Conservation (phyloP, 768 basidiomycete species). For the Russula emetica region DNA sequence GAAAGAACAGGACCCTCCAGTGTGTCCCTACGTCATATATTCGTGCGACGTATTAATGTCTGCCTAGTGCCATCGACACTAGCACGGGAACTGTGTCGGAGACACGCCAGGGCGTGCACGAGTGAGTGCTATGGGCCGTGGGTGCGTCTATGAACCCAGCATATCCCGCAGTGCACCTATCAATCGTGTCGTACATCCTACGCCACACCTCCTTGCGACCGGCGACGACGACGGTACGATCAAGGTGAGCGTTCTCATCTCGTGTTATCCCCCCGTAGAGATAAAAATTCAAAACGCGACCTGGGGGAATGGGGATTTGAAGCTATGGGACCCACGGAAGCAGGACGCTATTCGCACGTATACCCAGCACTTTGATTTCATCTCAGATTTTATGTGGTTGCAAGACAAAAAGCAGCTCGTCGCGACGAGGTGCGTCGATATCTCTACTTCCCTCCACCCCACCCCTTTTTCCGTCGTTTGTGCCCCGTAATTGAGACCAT, state of each 20-base stretch:
- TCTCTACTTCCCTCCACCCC: neutral
- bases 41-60: neutral
- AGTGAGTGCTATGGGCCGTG: slow-evolving; percentile 45
- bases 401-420: slow-evolving; percentile 70
- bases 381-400: slow-evolving; percentile 86
- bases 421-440: slow-evolving; percentile 69
- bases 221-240: slow-evolving; percentile 95
- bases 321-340: slow-evolving; percentile 90
- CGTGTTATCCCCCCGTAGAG: neutral
- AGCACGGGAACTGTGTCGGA: slow-evolving; percentile 49
- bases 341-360: slow-evolving; percentile 60
- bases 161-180: slow-evolving; percentile 59
- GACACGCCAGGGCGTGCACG: slow-evolving; percentile 53
- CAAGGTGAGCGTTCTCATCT: slow-evolving; percentile 50
- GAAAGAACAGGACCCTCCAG: slow-evolving; percentile 78
- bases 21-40: slow-evolving; percentile 40
- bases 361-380: slow-evolving; percentile 90
- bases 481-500: neutral
- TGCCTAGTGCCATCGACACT: slow-evolving; percentile 61
- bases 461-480: neutral
- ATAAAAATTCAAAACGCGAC: neutral
- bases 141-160: slow-evolving; percentile 27
- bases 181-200: slow-evolving; percentile 74
- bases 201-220: slow-evolving; percentile 69
- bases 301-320: neutral